Evolutionary conservation across 2,329 filamentous ascomycete species (phyloP).

Genomic region (Teratosphaeria gauchensis): DNA sequence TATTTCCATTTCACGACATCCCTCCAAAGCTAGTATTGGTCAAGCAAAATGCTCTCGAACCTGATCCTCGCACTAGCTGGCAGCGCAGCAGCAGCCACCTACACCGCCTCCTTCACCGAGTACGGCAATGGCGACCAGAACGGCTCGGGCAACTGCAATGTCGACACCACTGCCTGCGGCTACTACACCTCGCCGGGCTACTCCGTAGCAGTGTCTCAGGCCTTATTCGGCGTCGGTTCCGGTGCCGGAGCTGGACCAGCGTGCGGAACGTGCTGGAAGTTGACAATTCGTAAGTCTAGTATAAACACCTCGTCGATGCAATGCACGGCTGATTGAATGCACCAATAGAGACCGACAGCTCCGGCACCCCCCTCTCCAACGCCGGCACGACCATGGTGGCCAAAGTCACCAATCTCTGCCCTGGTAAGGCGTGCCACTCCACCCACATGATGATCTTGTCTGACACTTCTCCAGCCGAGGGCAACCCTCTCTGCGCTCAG

Average conservation of each 20-base stretch:
- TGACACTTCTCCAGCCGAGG: constrained; percentile 10
- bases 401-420: constrained; percentile 33
- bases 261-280: constrained; percentile 31
- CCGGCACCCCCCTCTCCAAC: constrained; percentile 19
- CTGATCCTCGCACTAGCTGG: background rate
- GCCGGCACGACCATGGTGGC: constrained; percentile 29
- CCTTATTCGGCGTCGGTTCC: constrained; percentile 29
- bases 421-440: constrained; percentile 5
- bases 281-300: constrained; percentile 12
- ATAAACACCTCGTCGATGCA: background rate
- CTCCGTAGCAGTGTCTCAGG: constrained; percentile 30
- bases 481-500: constrained; percentile 31
- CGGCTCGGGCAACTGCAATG: constrained; percentile 28
- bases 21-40: too few species aligned
- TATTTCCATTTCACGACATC: too few species aligned
- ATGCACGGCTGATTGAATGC: background rate
- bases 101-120: constrained; percentile 25
- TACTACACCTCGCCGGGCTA: constrained; percentile 25
- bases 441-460: background rate
- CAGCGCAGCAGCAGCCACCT: background rate
- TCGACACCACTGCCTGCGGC: constrained; percentile 28
- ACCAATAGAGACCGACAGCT: constrained; percentile 22
- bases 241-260: constrained; percentile 29
- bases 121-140: constrained; percentile 27
- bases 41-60: too few species aligned